Percentiles rank a stretch among this genome's conserved stretches.
Conservation (phyloP, 2,329 filamentous ascomycete species). For the Aureobasidium sp. region DNA sequence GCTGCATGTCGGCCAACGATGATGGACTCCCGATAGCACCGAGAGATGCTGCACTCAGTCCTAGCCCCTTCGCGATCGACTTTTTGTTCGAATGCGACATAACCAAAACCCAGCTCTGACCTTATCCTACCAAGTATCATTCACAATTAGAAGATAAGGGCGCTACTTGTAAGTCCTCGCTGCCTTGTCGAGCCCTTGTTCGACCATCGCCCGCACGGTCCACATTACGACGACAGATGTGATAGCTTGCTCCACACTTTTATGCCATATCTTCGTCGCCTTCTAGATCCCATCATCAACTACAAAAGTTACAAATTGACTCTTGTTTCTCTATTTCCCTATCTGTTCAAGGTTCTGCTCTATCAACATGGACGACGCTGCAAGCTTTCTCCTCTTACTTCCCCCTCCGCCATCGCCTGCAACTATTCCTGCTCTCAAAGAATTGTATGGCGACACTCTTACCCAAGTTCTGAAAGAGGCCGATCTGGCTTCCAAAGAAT, state of each 20-base stretch:
- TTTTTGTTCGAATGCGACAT: slow-evolving; percentile 9
- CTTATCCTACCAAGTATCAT: background rate
- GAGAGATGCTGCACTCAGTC: background rate
- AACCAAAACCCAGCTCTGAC: too few species aligned
- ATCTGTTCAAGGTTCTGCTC: background rate
- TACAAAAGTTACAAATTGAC: background rate
- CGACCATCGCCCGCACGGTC: background rate
- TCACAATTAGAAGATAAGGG: background rate
- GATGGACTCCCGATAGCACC: background rate
- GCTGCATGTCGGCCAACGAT: background rate
- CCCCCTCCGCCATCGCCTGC: slow-evolving; percentile 37
- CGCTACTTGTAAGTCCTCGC: background rate
- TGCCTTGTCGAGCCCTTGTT: background rate
- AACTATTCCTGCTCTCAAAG: slow-evolving; percentile 35
- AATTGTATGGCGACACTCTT: slow-evolving; percentile 38
- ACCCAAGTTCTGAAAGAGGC: slow-evolving; percentile 37
- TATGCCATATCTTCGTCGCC: background rate
- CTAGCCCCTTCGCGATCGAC: background rate
- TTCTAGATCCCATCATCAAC: background rate
- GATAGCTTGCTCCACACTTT: background rate
- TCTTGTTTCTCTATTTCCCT: background rate
- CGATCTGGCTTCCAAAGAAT: slow-evolving; percentile 27
- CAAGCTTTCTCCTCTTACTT: slow-evolving; percentile 37
- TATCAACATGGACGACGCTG: slow-evolving; percentile 19
- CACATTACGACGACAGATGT: background rate